Evolutionary conservation across 2,329 filamentous ascomycete genomes (phyloP).

Genomic region (Nannizzia gypsea): DNA sequence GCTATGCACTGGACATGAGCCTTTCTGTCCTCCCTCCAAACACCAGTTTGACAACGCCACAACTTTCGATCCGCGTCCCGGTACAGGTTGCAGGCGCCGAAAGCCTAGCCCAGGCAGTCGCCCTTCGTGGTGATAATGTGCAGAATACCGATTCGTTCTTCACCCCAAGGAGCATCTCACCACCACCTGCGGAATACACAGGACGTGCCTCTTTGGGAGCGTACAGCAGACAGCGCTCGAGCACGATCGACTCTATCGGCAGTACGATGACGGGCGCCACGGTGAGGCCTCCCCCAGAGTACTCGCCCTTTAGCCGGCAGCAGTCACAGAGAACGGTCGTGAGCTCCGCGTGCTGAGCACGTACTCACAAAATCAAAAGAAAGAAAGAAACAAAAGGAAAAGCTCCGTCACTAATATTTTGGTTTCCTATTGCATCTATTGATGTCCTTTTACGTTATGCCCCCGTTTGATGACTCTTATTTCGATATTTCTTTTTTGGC

Average conservation of each 20-base stretch:
- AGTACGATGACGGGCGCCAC: not conserved
- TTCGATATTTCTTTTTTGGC: not conserved
- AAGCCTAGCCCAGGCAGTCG: constrained; percentile 9
- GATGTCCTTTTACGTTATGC: not conserved
- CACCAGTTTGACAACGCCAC: constrained; percentile 31
- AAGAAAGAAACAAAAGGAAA: not conserved
- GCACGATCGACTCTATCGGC: not conserved
- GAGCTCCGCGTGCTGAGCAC: not conserved
- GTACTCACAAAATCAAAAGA: not conserved
- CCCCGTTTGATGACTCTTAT: not conserved
- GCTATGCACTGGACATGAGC: constrained; percentile 50
- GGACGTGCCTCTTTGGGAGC: not conserved
- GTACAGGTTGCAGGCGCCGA: constrained; percentile 28
- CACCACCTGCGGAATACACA: constrained; percentile 8
- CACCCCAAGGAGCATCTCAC: constrained; percentile 11
- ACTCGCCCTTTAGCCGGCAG: not conserved
- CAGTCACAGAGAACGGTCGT: not conserved
- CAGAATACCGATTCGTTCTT: constrained; percentile 11
- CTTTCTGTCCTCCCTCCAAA: constrained; percentile 44
- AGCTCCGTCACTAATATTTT: not conserved
- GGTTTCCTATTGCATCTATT: not conserved
- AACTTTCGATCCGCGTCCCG: constrained; percentile 32
- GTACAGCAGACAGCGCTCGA: not conserved
- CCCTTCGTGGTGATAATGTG: not conserved
- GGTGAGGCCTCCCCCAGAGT: not conserved